Evolutionary conservation across 768 basidiomycete species (phyloP), one percentile per base, ranked within the genome.

Genomic region (Suillus alpinus): DNA sequence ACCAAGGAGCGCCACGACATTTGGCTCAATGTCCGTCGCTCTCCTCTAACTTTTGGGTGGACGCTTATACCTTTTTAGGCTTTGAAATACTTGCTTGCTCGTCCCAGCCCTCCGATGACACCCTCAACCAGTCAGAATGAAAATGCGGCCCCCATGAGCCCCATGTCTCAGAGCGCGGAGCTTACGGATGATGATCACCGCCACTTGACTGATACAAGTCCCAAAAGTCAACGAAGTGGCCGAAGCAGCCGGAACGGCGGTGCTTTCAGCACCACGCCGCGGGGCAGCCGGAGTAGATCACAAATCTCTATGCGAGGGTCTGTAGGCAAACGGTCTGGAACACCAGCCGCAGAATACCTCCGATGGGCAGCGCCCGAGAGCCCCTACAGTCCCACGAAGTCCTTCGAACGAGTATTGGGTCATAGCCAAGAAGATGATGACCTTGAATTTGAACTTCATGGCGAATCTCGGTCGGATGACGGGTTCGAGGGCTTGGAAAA

Each of bases 1-100:
- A 95, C 89, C 8, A 92, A 92, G 71, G 97, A 98, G 65, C 83
- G 95, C 58, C 97, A 99, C 70, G 95, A 98, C 67, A 94, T 98
- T 62, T 99, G 97, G 97, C 79, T 94, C 57, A 91, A 88, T 74
- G 94, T 95, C 73, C 61, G 87, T 78, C 6, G 41, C 44, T 64
- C 56, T 63, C 34, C 7, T 53, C 62, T 60, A 29, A 59, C 36
- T 61, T 59, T 41, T 43, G 46, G 12, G 14, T 40, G 4, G 56
- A 59, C 60, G 34, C 56, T 58, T 63, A 60, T 44, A 57, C 31
- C 23, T 56, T 52, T 58, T 31, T 67, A 98, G 95, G 96, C 95
- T 37, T 79, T 98, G 65, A 88, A 90, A 72, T 98, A 97, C 68
- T 85, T 98, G 36, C 80, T 97, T 37, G 83, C 91, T 43, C 87